Evolutionary conservation across 257 asterid species (phyloP).

Genomic region (Verbascum thapsus): DNA sequence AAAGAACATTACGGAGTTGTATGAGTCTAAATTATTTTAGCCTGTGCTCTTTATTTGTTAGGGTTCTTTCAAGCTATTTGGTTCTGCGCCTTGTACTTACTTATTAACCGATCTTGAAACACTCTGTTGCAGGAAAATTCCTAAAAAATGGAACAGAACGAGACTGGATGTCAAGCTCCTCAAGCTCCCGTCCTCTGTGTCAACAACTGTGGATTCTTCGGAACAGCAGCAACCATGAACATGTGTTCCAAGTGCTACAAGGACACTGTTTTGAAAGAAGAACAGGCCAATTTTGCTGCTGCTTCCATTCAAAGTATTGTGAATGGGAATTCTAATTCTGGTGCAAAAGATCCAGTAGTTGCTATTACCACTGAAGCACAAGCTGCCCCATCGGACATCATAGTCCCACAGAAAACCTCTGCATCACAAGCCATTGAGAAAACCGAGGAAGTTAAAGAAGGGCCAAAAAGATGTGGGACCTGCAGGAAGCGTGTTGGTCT

Average conservation of each 20-base stretch:
- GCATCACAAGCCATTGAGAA: conserved; percentile 30
- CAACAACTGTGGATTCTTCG: conserved; percentile 70
- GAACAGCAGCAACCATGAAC: conserved; percentile 69
- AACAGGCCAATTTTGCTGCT: conserved; percentile 59
- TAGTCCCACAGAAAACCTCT: conserved; percentile 31
- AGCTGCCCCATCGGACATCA: conserved; percentile 22
- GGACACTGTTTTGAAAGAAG: conserved; percentile 55
- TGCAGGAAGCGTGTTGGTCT: conserved; percentile 67
- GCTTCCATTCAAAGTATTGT: conserved; percentile 66
- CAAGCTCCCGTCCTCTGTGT: conserved; percentile 62
- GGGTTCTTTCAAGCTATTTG: no score
- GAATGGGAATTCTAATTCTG: conserved; percentile 45
- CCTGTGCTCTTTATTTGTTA: no score
- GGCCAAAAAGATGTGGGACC: conserved; percentile 55
- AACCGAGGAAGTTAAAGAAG: conserved; percentile 38
- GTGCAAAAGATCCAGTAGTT: conserved; percentile 29
- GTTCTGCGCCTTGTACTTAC: no score
- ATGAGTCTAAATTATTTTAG: no score
- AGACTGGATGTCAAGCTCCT: conserved; percentile 69
- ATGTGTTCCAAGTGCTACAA: conserved; percentile 83
- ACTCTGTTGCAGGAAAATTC: conserved; percentile 42
- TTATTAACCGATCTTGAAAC: no score
- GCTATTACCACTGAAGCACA: conserved; percentile 25
- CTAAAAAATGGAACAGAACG: conserved; percentile 62
- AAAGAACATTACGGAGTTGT: no score